Percentiles rank a stretch among this genome's conserved stretches.
Evolutionary conservation across 2,329 filamentous ascomycete species (phyloP).

Genomic region (Leptographium flavum): DNA sequence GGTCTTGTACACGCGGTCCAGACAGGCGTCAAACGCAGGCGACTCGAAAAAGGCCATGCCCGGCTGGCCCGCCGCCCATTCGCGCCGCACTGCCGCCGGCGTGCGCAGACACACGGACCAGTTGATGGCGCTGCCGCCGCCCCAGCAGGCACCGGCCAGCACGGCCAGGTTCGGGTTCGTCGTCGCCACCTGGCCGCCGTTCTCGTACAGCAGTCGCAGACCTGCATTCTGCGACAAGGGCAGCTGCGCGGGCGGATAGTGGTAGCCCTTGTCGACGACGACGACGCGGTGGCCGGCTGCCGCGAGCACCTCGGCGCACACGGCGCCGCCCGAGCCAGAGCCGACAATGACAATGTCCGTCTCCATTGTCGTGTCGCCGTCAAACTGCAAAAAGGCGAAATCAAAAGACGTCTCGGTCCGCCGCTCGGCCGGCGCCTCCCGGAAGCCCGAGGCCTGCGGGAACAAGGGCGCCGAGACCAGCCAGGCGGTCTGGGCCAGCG

Average conservation of each 20-base stretch:
- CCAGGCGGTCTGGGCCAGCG: constrained; percentile 39
- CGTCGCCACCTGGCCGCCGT: constrained; percentile 40
- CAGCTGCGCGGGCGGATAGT: constrained; percentile 57
- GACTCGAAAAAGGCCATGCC: constrained; percentile 58
- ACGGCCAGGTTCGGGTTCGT: constrained; percentile 46
- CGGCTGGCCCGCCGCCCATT: constrained; percentile 62
- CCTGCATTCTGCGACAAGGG: constrained; percentile 57
- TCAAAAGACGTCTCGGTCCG: constrained; percentile 31
- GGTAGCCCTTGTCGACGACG: constrained; percentile 58
- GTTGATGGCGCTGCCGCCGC: constrained; percentile 78
- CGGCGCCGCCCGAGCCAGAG: constrained; percentile 73
- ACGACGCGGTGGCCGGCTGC: constrained; percentile 62
- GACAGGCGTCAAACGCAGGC: constrained; percentile 57
- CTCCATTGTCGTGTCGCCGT: constrained; percentile 31
- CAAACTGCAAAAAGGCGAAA: constrained; percentile 48
- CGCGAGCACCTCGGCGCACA: constrained; percentile 66
- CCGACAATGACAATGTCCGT: constrained; percentile 78
- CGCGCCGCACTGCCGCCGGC: constrained; percentile 60
- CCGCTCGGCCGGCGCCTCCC: constrained; percentile 36
- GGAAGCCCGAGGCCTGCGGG: constrained; percentile 40
- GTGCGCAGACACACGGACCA: constrained; percentile 58
- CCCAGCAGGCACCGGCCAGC: constrained; percentile 60
- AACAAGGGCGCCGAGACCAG: constrained; percentile 41
- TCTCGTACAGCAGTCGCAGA: constrained; percentile 52
- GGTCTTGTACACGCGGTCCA: constrained; percentile 66